Evolutionary conservation across 805 yeast genomes (phyloP), one percentile per base, ranked within the genome.

Genomic region (Cyberlindnera mississippiensis): DNA sequence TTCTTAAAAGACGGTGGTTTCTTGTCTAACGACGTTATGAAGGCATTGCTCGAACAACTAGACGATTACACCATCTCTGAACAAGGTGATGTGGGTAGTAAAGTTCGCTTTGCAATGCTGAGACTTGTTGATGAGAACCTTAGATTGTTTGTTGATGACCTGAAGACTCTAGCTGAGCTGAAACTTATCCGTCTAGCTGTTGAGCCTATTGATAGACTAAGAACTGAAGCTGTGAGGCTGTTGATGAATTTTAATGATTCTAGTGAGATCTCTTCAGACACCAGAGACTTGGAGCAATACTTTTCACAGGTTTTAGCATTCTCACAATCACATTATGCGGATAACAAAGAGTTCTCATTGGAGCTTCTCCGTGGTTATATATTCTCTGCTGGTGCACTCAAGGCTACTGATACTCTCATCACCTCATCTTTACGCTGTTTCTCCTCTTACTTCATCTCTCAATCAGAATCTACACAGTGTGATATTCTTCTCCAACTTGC

Each of bases 71-170:
- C 95, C 0, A 64, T 75, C 2, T 85, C 91, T 0, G 76, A 77
- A 20, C 84, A 86, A 55, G 98, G 98, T 9, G 98, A 90, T 63
- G 90, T 89, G n/a, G 98, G 98, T 2, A 76, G 86, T 35, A 73
- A 78, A 52, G 74, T 88, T 1, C 66, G 98, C 35, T 48, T 57
- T 1, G 71, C 81, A 0, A 67, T 81, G 2, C 57, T 84, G 2
- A 28, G 50, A 6, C 52, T 78, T 3, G 58, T 81, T 1, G 38
- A 46, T 0, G 32, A 50, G 1, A 68, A 72, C 47, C 29, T 52
- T 4, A 36, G 38, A 0, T 19, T 20, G 15, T 53, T 61, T 30
- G 34, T 20, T 8, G 16, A 22, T 12, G 41, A 28, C 9, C 36
- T 57, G n/a, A 32, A 35, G 10, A 30, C 33, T 4, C 40, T 43